Evolutionary conservation across 306 rosid species (phyloP).

Genomic region (Fragaria vesca): DNA sequence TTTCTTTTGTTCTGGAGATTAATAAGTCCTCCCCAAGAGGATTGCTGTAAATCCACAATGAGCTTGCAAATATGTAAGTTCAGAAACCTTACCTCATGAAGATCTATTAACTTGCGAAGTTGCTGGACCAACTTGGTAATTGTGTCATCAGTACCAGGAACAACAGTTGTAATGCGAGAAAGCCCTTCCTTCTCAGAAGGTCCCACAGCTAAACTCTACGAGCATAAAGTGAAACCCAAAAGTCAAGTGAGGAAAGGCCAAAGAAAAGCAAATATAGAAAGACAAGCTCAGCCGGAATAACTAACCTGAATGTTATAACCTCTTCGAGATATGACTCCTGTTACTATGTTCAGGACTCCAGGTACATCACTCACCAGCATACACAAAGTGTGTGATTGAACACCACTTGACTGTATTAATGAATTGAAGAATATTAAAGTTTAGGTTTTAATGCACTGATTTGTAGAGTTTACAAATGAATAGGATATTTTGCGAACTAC

Average conservation of each 20-base stretch:
- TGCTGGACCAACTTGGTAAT: constrained; percentile 61
- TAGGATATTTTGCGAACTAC: background rate
- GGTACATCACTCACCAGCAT: constrained; percentile 58
- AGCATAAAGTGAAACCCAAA: constrained; percentile 5
- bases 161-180: constrained; percentile 62
- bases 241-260: background rate
- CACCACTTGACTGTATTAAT: constrained; percentile 48
- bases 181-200: constrained; percentile 54
- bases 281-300: constrained; percentile 1
- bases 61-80: constrained; percentile 1
- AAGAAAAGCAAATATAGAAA: constrained; percentile 6
- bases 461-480: background rate
- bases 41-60: background rate
- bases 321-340: constrained; percentile 62
- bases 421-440: background rate
- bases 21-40: background rate
- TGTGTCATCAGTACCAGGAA: constrained; percentile 60
- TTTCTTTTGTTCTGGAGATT: background rate
- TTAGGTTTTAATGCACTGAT: background rate
- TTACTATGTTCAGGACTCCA: constrained; percentile 58
- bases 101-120: constrained; percentile 53
- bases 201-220: constrained; percentile 64
- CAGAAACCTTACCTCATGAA: constrained; percentile 48
- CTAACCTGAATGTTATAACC: constrained; percentile 68
- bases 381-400: constrained; percentile 52